phyloP scores from a whole-genome alignment of 306 rosid genomes.

The Lathyrus sativus region DNA sequence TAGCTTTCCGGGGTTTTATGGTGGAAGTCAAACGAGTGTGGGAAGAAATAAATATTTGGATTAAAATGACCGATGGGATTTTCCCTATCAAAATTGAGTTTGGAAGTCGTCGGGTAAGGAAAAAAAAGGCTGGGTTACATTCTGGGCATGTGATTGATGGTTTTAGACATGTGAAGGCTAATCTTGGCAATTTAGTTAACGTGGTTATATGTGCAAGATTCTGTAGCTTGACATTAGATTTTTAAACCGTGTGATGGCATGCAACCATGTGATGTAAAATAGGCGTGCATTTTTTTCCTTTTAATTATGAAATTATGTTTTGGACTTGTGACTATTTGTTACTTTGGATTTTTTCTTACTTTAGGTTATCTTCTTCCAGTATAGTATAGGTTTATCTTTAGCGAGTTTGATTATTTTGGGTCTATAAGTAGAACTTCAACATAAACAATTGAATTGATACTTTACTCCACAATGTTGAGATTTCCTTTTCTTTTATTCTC shows the following conservation, averaged over 20 bases:
- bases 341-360: neutral
- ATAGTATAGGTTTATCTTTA: neutral
- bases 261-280: neutral
- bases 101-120: neutral
- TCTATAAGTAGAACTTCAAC: neutral
- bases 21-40: neutral
- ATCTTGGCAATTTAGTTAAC: neutral
- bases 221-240: neutral
- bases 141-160: neutral
- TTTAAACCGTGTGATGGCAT: neutral
- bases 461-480: neutral
- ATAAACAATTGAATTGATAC: neutral
- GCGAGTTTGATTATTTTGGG: neutral
- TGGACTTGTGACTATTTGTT: neutral
- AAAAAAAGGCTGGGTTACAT: neutral
- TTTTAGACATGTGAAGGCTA: constrained; percentile 2
- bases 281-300: neutral
- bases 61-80: neutral
- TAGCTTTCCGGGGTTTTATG: neutral
- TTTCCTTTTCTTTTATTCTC: constrained; percentile 1
- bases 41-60: constrained; percentile 1
- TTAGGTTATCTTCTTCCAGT: neutral
- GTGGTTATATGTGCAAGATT: neutral
- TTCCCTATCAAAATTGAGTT: neutral
- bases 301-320: neutral